Evolutionary conservation across 108 stramenopile genomes (phyloP).

Genomic region (Fistulifera solaris): DNA sequence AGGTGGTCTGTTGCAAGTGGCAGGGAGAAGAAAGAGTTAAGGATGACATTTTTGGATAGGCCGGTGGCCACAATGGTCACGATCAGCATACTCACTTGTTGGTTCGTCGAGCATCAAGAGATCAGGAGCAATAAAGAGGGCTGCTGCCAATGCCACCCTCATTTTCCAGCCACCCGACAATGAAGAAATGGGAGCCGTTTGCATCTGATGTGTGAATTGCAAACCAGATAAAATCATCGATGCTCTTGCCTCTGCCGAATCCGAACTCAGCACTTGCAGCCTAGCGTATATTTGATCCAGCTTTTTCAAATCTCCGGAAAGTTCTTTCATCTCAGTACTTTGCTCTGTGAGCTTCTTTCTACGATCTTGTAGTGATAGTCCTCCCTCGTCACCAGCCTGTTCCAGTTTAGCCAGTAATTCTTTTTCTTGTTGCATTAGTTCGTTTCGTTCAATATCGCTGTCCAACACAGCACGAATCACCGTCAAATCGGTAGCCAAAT

Average conservation of each 20-base stretch:
- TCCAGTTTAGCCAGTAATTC: conserved; percentile 50
- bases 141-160: conserved; percentile 95
- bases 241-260: conserved; percentile 87
- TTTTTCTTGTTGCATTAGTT: conserved; percentile 73
- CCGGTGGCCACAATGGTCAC: not conserved
- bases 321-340: conserved; percentile 35
- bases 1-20: conserved; percentile 51
- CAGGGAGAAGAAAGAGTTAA: not conserved
- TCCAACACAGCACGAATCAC: conserved; percentile 90
- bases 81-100: conserved; percentile 8
- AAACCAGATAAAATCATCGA: conserved; percentile 82
- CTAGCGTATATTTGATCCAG: conserved; percentile 85
- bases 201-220: conserved; percentile 89
- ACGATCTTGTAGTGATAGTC: conserved; percentile 33
- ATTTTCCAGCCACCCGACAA: conserved; percentile 96
- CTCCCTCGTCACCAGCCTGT: conserved; percentile 19
- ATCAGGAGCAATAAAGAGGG: conserved; percentile 91
- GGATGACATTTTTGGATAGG: not conserved
- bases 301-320: conserved; percentile 60
- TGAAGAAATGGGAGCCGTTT: conserved; percentile 71
- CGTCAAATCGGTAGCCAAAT: conserved; percentile 65
- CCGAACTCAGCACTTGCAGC: conserved; percentile 73
- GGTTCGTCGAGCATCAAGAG: conserved; percentile 63
- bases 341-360: conserved; percentile 36
- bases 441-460: conserved; percentile 84